phyloP scores from a whole-genome alignment of 2,329 filamentous ascomycete species.

The Ceratocystis lukuohia region DNA sequence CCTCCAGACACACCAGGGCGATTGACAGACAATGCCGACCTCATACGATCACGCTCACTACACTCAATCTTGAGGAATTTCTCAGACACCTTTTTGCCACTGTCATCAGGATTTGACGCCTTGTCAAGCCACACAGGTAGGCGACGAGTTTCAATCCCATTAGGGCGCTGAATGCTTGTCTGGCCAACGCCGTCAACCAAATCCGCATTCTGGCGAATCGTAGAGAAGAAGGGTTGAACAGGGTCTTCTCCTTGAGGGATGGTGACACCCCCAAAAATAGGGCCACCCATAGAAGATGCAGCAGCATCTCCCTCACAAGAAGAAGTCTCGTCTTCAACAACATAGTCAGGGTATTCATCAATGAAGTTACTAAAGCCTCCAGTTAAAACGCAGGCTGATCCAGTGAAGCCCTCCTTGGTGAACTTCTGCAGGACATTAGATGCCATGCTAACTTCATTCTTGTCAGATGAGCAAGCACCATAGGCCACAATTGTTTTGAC shows the following conservation, averaged over 20 bases:
- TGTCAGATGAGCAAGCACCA: constrained; percentile 60
- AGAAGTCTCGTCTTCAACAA: constrained; percentile 39
- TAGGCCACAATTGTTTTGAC: constrained; percentile 75
- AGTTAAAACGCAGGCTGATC: constrained; percentile 58
- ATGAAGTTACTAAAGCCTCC: constrained; percentile 72
- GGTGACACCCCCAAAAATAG: constrained; percentile 78
- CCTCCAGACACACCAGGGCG: constrained; percentile 25
- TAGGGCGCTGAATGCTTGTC: constrained; percentile 41
- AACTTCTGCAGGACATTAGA: constrained; percentile 92
- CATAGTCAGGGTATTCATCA: constrained; percentile 47
- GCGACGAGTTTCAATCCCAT: constrained; percentile 33
- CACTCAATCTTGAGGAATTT: constrained; percentile 76
- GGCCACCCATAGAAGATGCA: constrained; percentile 31
- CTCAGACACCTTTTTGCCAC: constrained; percentile 67
- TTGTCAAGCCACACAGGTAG: constrained; percentile 67
- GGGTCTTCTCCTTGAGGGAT: constrained; percentile 55
- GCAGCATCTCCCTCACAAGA: constrained; percentile 29
- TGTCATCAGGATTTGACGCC: constrained; percentile 52
- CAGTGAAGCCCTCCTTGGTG: constrained; percentile 64
- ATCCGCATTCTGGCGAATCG: constrained; percentile 95
- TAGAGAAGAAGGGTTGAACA: constrained; percentile 78
- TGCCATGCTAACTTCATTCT: constrained; percentile 67
- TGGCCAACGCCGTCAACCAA: constrained; percentile 86
- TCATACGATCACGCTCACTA: constrained; percentile 84
- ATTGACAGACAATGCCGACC: constrained; percentile 50